Base-by-base conservation (phyloP, 805 yeast genomes). In the Wickerhamiella bombiphila region DNA sequence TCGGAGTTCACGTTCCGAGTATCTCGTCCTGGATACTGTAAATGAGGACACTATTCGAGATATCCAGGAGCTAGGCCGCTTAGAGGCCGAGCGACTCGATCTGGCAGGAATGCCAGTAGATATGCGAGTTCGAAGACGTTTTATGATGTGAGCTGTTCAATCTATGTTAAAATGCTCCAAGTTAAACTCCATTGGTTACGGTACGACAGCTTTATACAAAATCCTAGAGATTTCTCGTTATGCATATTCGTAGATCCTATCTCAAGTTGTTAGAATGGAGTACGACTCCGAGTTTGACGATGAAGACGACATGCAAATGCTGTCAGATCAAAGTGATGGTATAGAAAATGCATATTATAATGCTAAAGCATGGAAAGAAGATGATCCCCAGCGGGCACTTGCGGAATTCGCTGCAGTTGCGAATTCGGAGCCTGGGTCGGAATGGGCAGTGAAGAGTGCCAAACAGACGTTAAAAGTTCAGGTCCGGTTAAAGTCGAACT, bases 281-380 rank as follows among this genome's bases (percentile, higher is more conserved):
- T 41, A 33, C 17, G 43, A 38, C 8, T 39, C 46, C 35, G 41
- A 35, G 5, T 34, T 36, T 30, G 43, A 35, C 17, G 36, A 39
- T 21, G n/a, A n/a, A n/a, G 47, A 42, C 21, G 51, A 41, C 5
- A 44, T 44, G 22, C 32, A 21, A 24, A 24, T 24, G 26, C 26
- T 24, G 14, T 36, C 32, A 16, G 28, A 24, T 35, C 60, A 57
- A 9, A 24, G 26, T 15, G 55, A 56, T 34, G 64, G 61, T n/a
- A 60, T 49, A 17, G 59, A 60, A 30, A 58, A 58, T 48, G 47
- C 41, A 36, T 60, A 60, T 51, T 60, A 61, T 47, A 58, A 52
- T 35, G 63, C 63, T 25, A 60, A 60, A 37, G 54, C 51, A 5
- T 37, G 47, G 29, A 53, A 53, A 39, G 62, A 57, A 17, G 56